These are phyloP conservation scores for Wickerhamomyces sp. DNA, from an alignment of 1,139 yeast species.

Conservation along the genomic window DNA sequence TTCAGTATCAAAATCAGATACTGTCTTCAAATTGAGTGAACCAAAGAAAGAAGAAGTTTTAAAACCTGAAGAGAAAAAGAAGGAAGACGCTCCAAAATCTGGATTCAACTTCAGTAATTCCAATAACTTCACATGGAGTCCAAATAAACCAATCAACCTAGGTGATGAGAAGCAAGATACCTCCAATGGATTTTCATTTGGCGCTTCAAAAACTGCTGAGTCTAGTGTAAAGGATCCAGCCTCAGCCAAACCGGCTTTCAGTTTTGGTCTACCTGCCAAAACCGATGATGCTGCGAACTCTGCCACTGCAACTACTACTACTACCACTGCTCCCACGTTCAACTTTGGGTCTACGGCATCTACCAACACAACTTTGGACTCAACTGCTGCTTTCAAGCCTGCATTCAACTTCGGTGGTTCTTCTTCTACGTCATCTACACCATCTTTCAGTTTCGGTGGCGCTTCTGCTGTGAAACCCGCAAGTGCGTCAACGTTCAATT, in stretches of 20 bases:
- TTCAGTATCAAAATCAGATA: constrained; percentile 32
- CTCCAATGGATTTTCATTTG: constrained; percentile 19
- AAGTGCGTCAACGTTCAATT: constrained; percentile 12
- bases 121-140: constrained; percentile 18
- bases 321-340: too few relatives aligned
- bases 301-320: too few relatives aligned
- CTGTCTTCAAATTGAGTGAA: constrained; percentile 40
- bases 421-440: too few relatives aligned
- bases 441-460: too few relatives aligned
- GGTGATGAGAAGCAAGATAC: constrained; percentile 11
- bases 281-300: constrained; percentile 6
- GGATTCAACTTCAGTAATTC: constrained; percentile 4
- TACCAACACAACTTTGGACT: not conserved
- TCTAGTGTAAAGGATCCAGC: constrained; percentile 1
- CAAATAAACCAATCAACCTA: constrained; percentile 21
- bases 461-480: constrained; percentile 13
- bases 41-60: constrained; percentile 10
- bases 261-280: constrained; percentile 1
- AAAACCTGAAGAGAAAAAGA: constrained; percentile 10
- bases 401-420: constrained; percentile 18
- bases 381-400: constrained; percentile 10
- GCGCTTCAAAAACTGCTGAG: constrained; percentile 7
- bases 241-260: constrained; percentile 16
- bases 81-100: constrained; percentile 10
- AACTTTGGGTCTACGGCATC: constrained; percentile 22